Percentiles rank a stretch among this genome's conserved stretches.
These are phyloP conservation scores for Fagopyrum esculentum DNA, from an alignment of 148 eudicot species.

Conservation along the genomic window DNA sequence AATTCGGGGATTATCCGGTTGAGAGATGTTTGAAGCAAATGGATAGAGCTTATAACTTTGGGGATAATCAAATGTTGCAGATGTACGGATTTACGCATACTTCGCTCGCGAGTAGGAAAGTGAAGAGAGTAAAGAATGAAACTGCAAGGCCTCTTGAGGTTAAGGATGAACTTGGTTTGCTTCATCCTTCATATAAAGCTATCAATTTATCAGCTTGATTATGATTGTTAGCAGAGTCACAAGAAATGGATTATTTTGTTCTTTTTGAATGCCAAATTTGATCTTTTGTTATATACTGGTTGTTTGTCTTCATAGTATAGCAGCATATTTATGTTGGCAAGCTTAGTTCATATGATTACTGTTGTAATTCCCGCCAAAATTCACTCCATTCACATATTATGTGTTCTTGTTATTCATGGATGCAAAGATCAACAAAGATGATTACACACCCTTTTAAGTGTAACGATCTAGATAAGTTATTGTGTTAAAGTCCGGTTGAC, in stretches of 20 bases:
- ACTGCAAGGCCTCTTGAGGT: conserved; percentile 41
- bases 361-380: conserved; percentile 1
- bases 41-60: conserved; percentile 75
- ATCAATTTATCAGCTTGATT: conserved; percentile 30
- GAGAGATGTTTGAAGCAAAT: conserved; percentile 73
- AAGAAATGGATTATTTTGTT: conserved; percentile 4
- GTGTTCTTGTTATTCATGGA: too few species aligned
- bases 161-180: conserved; percentile 53
- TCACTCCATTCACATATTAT: too few species aligned
- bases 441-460: too few species aligned
- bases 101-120: conserved; percentile 46
- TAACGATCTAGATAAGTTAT: too few species aligned
- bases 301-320: conserved; percentile 1
- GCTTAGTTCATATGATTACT: conserved; percentile 1
- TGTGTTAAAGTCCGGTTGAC: too few species aligned
- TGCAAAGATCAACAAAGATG: too few species aligned
- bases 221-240: not conserved
- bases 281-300: conserved; percentile 1
- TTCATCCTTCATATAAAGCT: conserved; percentile 56
- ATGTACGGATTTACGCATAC: conserved; percentile 64
- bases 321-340: not conserved
- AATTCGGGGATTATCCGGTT: conserved; percentile 56
- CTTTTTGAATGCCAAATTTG: not conserved
- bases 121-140: conserved; percentile 48
- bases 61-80: conserved; percentile 64